Base-by-base conservation (phyloP, 2,329 filamentous ascomycete species). In the Calonectria crousiana region DNA sequence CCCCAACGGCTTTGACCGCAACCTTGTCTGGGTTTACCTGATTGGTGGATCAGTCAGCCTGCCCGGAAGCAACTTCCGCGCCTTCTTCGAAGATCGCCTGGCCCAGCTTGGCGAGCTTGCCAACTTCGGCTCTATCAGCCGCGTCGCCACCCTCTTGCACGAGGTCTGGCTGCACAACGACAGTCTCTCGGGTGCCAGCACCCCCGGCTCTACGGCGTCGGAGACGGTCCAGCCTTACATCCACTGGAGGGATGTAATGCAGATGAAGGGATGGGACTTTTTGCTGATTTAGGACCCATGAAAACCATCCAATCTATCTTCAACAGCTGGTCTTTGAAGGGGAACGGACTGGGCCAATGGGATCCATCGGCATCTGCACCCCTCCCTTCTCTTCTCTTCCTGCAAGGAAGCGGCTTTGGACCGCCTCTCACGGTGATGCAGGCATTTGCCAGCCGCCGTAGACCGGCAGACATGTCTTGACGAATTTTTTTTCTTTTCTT, bases 211-310 rank as follows among this genome's bases (percentile, higher is more conserved):
- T 49, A 80, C 82, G 36, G 81, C 79, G 52, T 84, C 84, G 38
- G 84, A 86, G 72, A 83, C 83, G 73, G 82, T 84, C 80, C 85
- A 86, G 85, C 92, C 92, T 83, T 93, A 93, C 87, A 91, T 98
- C 85, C 95, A 96, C 92, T 98, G 96, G 96, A 91, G 96, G 87
- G 95, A 98, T 86, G 92, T 96, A 83, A 98, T 98, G 95, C 92
- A 92, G 86, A 92, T 93, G 87, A 97, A 96, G 88, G 92, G 92
- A 80, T 98, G 95, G 96, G 95, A 98, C 84, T 97, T 95, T 87
- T 89, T 98, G 85, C 91, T 98, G 85, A 96, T 98, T 86, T 98
- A 87, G 87, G 41, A 11, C 20, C 38, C 51, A 66, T 64, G 47
- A 14, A 52, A 56, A 28, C 53, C 74, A 72, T 74, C 71, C 66